Evolutionary conservation across 169 alveolate genomes (phyloP).

Genomic region (Plasmodium malariae): DNA sequence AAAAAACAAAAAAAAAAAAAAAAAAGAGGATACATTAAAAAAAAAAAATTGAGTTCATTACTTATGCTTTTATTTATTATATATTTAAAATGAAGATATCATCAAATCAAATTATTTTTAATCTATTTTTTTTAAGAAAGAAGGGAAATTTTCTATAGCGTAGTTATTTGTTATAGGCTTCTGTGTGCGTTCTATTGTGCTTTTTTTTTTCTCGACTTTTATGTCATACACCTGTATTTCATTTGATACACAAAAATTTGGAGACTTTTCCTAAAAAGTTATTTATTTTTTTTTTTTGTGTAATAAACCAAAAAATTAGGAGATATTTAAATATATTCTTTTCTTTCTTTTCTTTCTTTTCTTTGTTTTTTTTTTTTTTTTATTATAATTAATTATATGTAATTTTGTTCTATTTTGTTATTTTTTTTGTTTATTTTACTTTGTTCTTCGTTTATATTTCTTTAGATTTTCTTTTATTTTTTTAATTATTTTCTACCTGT

Average conservation of each 20-base stretch:
- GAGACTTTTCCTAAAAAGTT: constrained; percentile 66
- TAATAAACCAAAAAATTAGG: no score
- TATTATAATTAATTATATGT: no score
- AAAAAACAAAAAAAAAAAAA: no score
- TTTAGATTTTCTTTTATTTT: background rate
- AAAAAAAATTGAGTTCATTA: no score
- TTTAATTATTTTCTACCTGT: constrained; percentile 8
- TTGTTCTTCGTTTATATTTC: background rate
- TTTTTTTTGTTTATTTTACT: background rate
- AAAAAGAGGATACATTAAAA: no score
- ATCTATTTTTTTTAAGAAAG: constrained; percentile 45
- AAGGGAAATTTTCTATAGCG: constrained; percentile 68
- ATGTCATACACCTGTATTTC: constrained; percentile 25
- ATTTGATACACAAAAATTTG: constrained; percentile 48
- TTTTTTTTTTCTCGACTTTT: constrained; percentile 11
- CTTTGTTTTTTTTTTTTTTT: constrained; percentile 15
- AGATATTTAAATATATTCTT: constrained; percentile 1
- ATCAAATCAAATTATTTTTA: no score
- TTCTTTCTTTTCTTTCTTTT: background rate
- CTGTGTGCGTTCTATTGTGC: background rate
- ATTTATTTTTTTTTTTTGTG: constrained; percentile 12
- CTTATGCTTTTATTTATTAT: no score
- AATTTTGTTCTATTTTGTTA: no score
- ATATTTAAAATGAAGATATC: no score
- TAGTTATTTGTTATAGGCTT: background rate